These are phyloP conservation scores for Mucor lusitanicus DNA, from an alignment of 371 early-diverging fungal genomes.

Conservation along the genomic window DNA sequence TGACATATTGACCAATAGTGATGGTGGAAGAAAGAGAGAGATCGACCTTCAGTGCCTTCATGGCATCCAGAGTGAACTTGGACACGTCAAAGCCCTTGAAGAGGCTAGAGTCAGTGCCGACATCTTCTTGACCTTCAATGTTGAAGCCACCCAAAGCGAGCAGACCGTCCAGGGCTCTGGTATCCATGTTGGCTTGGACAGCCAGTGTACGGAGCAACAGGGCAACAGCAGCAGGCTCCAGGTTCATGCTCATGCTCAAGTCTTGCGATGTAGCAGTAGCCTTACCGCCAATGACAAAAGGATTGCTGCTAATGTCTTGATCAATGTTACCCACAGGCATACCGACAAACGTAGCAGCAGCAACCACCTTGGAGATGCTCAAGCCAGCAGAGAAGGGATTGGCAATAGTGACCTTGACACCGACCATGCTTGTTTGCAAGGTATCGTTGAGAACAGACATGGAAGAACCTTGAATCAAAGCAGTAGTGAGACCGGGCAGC, in stretches of 20 bases:
- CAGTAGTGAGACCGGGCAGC: conserved; percentile 52
- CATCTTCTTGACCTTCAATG: conserved; percentile 38
- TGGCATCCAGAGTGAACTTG: conserved; percentile 48
- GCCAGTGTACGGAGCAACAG: conserved; percentile 51
- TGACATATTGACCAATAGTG: conserved; percentile 54
- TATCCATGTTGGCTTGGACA: conserved; percentile 43
- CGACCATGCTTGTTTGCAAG: conserved; percentile 43
- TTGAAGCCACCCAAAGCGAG: conserved; percentile 49
- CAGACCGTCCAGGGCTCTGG: conserved; percentile 48
- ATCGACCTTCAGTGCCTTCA: conserved; percentile 54
- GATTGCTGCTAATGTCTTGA: conserved; percentile 44
- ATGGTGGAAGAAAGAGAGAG: conserved; percentile 51
- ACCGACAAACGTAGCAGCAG: conserved; percentile 50
- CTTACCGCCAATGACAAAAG: conserved; percentile 39
- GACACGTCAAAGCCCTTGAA: conserved; percentile 52
- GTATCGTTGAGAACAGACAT: conserved; percentile 47
- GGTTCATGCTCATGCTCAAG: conserved; percentile 43
- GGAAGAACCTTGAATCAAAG: conserved; percentile 47
- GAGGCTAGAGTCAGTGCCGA: conserved; percentile 35
- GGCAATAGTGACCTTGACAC: conserved; percentile 52
- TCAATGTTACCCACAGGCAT: conserved; percentile 55
- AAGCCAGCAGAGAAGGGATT: conserved; percentile 60
- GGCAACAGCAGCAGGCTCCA: conserved; percentile 50
- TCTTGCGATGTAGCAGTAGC: conserved; percentile 30
- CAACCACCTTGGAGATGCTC: conserved; percentile 48